Percentiles rank a stretch among this genome's conserved stretches.
These are phyloP conservation scores for Lactuca sativa DNA, from an alignment of 129 eudicot species.

Conservation along the genomic window DNA sequence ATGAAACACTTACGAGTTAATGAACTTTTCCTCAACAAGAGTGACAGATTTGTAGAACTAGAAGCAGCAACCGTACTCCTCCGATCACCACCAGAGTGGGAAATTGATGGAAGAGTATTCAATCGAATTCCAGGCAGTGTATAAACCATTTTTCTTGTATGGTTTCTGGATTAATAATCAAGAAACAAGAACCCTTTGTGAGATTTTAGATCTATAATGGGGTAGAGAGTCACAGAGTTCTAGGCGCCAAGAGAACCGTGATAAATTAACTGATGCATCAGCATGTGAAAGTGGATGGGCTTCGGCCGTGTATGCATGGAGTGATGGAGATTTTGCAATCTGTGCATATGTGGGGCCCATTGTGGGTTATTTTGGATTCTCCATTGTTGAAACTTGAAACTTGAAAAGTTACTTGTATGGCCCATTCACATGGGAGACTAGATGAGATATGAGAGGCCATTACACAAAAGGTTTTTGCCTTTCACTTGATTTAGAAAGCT, in stretches of 20 bases:
- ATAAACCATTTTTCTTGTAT: constrained; percentile 50
- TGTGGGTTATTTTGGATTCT: constrained; percentile 13
- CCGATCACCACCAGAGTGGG: constrained; percentile 35
- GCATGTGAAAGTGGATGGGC: constrained; percentile 35
- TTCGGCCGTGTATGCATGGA: constrained; percentile 25
- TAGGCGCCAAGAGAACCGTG: constrained; percentile 54
- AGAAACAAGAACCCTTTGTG: constrained; percentile 3
- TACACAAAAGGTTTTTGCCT: constrained; percentile 20
- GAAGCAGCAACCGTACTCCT: constrained; percentile 31
- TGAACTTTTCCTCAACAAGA: constrained; percentile 35
- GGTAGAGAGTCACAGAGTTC: constrained; percentile 29
- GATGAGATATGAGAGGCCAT: constrained; percentile 37
- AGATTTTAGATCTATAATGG: constrained; percentile 16
- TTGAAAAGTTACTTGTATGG: not conserved
- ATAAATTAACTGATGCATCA: constrained; percentile 21
- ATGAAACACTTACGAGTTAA: constrained; percentile 39
- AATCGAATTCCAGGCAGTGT: constrained; percentile 62
- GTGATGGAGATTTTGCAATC: constrained; percentile 27
- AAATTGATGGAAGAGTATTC: constrained; percentile 52
- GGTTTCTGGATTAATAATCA: not conserved
- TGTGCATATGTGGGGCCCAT: constrained; percentile 16
- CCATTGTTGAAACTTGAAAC: not conserved
- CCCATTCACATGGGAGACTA: constrained; percentile 26
- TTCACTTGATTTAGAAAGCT: constrained; percentile 16
- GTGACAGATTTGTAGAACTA: constrained; percentile 23